phyloP scores from a whole-genome alignment of 2,329 filamentous ascomycete species.

The Talaromyces sp. region DNA sequence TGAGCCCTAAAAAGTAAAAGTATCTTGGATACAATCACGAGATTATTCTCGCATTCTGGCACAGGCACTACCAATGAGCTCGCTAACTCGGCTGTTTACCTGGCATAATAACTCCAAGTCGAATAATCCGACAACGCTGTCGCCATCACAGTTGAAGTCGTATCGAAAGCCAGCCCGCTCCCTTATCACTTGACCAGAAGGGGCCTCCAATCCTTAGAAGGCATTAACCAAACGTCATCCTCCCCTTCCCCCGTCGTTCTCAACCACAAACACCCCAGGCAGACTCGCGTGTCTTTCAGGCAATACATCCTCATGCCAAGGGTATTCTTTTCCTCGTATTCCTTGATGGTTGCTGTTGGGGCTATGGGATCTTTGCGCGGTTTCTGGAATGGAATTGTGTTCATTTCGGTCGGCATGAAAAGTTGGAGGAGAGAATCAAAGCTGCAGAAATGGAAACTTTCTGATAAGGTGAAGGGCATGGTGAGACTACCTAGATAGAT shows the following conservation, averaged over 20 bases:
- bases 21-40: background rate
- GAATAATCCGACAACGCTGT: background rate
- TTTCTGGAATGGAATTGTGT: conserved; percentile 43
- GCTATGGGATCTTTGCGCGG: conserved; percentile 37
- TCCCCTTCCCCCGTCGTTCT: background rate
- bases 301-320: conserved; percentile 44
- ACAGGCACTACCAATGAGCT: background rate
- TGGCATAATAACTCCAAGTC: no score
- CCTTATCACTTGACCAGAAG: background rate
- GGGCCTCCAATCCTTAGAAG: background rate
- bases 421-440: conserved; percentile 22
- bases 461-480: background rate
- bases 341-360: conserved; percentile 35
- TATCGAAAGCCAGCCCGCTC: background rate
- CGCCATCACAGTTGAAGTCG: background rate
- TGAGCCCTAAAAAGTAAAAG: background rate
- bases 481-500: background rate
- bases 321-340: conserved; percentile 36
- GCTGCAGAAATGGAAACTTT: background rate
- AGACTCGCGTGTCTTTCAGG: conserved; percentile 36
- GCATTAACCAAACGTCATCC: background rate
- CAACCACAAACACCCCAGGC: background rate
- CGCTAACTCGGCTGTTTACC: no score
- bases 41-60: background rate
- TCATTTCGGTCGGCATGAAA: conserved; percentile 41